Evolutionary conservation across 305 asterid species (phyloP).

Genomic region (Lippia alba): DNA sequence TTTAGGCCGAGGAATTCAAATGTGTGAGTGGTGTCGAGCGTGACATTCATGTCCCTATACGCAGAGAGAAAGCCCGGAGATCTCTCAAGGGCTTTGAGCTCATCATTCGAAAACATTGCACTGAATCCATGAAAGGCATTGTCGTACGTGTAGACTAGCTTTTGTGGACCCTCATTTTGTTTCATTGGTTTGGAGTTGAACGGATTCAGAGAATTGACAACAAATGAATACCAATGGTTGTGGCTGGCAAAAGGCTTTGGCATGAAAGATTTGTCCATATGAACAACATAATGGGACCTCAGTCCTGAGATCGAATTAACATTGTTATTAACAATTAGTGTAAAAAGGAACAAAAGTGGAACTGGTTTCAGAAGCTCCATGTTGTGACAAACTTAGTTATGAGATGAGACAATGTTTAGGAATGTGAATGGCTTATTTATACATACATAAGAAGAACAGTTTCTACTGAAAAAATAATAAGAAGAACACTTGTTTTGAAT

Average conservation of each 20-base stretch:
- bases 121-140: constrained; percentile 53
- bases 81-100: constrained; percentile 37
- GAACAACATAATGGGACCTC: constrained; percentile 49
- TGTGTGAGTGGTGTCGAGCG: constrained; percentile 54
- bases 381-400: neutral
- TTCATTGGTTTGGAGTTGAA: neutral
- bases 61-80: constrained; percentile 54
- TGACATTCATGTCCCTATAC: constrained; percentile 34
- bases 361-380: constrained; percentile 8
- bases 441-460: neutral
- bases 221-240: constrained; percentile 45
- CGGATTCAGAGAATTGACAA: constrained; percentile 32
- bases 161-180: neutral
- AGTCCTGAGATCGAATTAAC: constrained; percentile 24
- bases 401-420: neutral
- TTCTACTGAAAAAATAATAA: too few species aligned
- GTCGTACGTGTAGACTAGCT: constrained; percentile 48
- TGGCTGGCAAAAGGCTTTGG: constrained; percentile 43
- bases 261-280: constrained; percentile 54
- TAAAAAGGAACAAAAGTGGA: constrained; percentile 16
- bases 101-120: constrained; percentile 43
- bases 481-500: too few species aligned
- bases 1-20: constrained; percentile 43
- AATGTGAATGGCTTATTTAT: constrained; percentile 6
- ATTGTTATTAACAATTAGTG: constrained; percentile 2